Percentiles rank a stretch among this genome's conserved stretches.
Conservation (phyloP, 2,329 filamentous ascomycete species). For the Phoma sp. region DNA sequence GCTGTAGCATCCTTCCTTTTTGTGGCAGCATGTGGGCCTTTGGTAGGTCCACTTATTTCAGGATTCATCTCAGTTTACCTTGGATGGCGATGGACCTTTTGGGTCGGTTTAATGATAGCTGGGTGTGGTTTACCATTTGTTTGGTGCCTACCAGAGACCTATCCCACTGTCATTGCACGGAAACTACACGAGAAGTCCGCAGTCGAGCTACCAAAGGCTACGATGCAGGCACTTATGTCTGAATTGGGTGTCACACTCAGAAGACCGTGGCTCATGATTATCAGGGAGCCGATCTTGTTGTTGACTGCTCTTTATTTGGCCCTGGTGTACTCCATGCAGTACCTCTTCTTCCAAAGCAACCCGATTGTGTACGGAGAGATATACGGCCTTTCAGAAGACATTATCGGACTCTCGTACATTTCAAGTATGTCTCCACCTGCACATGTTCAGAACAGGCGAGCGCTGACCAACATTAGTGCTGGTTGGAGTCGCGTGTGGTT, state of each 20-base stretch:
- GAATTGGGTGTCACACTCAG: neutral
- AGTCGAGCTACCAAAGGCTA: neutral
- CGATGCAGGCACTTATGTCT: neutral
- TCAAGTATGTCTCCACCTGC: neutral
- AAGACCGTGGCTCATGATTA: slow-evolving; percentile 60
- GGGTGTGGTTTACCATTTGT: slow-evolving; percentile 63
- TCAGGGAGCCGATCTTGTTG: slow-evolving; percentile 71
- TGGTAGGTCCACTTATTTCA: slow-evolving; percentile 66
- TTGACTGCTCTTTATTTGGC: slow-evolving; percentile 71
- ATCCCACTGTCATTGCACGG: slow-evolving; percentile 38
- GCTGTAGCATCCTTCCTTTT: slow-evolving; percentile 60
- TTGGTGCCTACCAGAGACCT: slow-evolving; percentile 60
- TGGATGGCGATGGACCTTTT: slow-evolving; percentile 71
- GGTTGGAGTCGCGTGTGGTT: slow-evolving; percentile 3
- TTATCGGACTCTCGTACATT: slow-evolving; percentile 1
- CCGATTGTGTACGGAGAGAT: slow-evolving; percentile 62
- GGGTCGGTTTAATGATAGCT: slow-evolving; percentile 72
- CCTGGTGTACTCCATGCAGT: slow-evolving; percentile 64
- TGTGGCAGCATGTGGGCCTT: slow-evolving; percentile 65
- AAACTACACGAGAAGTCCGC: slow-evolving; percentile 1
- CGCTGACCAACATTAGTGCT: neutral
- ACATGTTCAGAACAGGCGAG: no score
- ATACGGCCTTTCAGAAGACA: slow-evolving; percentile 1
- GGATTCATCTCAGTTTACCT: slow-evolving; percentile 64
- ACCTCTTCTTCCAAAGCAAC: slow-evolving; percentile 76